Conservation (phyloP, 2,329 filamentous ascomycete species). For the Calonectria hawksworthii region DNA sequence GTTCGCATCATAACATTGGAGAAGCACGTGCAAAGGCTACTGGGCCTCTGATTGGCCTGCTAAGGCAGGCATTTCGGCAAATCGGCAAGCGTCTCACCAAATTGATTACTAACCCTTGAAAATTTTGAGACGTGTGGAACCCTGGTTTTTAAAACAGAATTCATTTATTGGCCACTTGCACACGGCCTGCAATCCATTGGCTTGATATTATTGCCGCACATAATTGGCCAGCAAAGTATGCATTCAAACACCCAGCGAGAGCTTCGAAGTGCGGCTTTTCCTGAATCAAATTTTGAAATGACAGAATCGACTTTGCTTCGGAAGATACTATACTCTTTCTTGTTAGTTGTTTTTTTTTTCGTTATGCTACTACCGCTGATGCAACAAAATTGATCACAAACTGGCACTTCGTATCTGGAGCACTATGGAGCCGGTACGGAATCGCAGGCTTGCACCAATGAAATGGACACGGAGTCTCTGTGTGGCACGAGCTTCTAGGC, state of each 20-base stretch:
- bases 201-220: not conserved
- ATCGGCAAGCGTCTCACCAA: not conserved
- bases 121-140: not conserved
- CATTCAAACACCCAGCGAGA: too few relatives aligned
- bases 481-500: too few relatives aligned
- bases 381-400: too few relatives aligned
- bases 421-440: not conserved
- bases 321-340: too few relatives aligned
- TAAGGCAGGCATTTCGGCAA: not conserved
- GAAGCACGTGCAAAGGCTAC: not conserved
- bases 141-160: not conserved
- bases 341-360: too few relatives aligned
- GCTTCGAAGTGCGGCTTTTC: too few relatives aligned
- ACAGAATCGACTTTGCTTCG: too few relatives aligned
- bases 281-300: too few relatives aligned
- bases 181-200: not conserved
- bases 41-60: not conserved
- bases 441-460: not conserved
- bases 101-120: not conserved
- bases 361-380: too few relatives aligned
- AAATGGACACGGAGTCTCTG: not conserved
- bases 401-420: too few relatives aligned
- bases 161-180: not conserved
- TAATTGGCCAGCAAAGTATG: too few relatives aligned
- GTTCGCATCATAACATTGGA: not conserved